Conservation (phyloP, 768 basidiomycete species). For the Pleurotus sapidus region DNA sequence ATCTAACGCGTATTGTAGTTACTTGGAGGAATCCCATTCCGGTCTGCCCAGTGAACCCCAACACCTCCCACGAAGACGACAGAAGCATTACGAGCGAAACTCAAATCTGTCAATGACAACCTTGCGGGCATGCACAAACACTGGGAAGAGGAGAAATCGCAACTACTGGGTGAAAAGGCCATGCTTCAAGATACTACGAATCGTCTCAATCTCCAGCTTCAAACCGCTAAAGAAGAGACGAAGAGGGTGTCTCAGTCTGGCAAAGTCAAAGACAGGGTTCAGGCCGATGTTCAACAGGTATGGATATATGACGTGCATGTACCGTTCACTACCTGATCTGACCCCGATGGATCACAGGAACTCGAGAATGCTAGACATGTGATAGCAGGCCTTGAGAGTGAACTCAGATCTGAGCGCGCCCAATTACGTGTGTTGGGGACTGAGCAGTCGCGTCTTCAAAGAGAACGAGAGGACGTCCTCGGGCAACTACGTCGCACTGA, state of each 20-base stretch:
- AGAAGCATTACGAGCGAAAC: conserved; percentile 57
- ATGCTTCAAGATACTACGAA: conserved; percentile 70
- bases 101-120: conserved; percentile 61
- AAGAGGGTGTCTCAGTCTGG: conserved; percentile 52
- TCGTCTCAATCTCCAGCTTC: conserved; percentile 61
- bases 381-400: conserved; percentile 67
- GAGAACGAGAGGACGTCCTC: conserved; percentile 63
- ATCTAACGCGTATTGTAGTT: conserved; percentile 30
- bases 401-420: conserved; percentile 68
- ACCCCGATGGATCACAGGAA: conserved; percentile 44
- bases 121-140: conserved; percentile 61
- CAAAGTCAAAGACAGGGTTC: conserved; percentile 45
- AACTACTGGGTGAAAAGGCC: conserved; percentile 67
- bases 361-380: conserved; percentile 62
- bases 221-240: conserved; percentile 53
- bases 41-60: conserved; percentile 55
- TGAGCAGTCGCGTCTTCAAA: conserved; percentile 60
- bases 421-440: conserved; percentile 59
- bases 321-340: neutral
- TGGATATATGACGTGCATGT: conserved; percentile 13
- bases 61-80: conserved; percentile 68
- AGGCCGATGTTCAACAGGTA: conserved; percentile 54
- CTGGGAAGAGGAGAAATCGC: conserved; percentile 68
- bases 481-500: conserved; percentile 69
- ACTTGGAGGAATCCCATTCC: conserved; percentile 46